Percentiles rank a stretch among this genome's conserved stretches.
These are phyloP conservation scores for Poronia punctata DNA, from an alignment of 495 filamentous ascomycete species.

Conservation along the genomic window DNA sequence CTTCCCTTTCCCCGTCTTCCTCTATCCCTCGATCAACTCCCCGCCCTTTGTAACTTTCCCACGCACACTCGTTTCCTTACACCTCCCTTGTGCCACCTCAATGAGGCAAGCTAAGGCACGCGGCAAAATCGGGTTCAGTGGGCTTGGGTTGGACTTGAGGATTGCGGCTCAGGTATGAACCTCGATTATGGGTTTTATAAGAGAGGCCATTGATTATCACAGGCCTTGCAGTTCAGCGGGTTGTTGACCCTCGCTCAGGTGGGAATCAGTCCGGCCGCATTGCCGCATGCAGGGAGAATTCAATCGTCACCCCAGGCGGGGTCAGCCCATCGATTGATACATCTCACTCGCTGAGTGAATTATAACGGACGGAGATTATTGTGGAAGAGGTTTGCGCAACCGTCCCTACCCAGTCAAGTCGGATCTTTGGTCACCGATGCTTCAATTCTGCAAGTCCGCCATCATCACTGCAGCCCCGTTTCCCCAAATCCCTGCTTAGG, in stretches of 20 bases:
- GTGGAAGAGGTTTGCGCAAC: slow-evolving; percentile 13
- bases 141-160: slow-evolving; percentile 2
- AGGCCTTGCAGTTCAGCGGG: slow-evolving; percentile 1
- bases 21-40: too few species aligned
- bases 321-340: slow-evolving; percentile 7
- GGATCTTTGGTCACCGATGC: slow-evolving; percentile 4
- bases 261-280: slow-evolving; percentile 11
- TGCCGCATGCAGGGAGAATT: slow-evolving; percentile 6
- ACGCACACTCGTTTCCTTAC: background rate
- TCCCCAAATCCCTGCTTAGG: too few species aligned
- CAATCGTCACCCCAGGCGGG: slow-evolving; percentile 3
- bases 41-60: too few species aligned
- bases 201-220: slow-evolving; percentile 6
- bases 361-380: too few species aligned
- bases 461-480: too few species aligned
- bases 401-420: background rate
- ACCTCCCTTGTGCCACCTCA: background rate
- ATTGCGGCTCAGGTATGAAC: too few species aligned
- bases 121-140: background rate
- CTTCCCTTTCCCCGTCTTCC: background rate
- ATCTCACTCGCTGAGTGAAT: too few species aligned
- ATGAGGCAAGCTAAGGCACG: background rate
- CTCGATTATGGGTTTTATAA: too few species aligned
- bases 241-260: slow-evolving; percentile 7
- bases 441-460: background rate